These are phyloP conservation scores for Albugo laibachii DNA, from an alignment of 352 stramenopile species.

Conservation along the genomic window DNA sequence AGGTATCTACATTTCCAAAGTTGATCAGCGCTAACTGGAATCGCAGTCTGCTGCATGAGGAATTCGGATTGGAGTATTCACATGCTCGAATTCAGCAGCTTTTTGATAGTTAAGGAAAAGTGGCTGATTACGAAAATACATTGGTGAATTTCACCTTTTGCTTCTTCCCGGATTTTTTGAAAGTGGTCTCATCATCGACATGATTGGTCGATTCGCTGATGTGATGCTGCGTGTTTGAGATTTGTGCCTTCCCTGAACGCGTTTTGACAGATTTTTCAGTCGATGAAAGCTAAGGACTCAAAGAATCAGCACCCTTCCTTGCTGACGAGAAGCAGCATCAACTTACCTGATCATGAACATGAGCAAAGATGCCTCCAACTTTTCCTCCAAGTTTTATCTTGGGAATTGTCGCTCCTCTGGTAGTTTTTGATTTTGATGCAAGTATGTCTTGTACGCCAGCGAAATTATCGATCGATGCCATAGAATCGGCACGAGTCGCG, in stretches of 20 bases:
- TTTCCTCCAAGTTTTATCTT: slow-evolving; percentile 37
- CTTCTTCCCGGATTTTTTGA: slow-evolving; percentile 19
- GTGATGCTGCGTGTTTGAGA: background rate
- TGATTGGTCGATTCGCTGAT: background rate
- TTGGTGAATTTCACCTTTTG: slow-evolving; percentile 71
- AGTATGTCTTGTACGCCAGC: slow-evolving; percentile 60
- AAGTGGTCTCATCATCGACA: background rate
- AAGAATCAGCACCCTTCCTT: too few relatives aligned
- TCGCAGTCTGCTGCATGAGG: too few relatives aligned
- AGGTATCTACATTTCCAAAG: too few relatives aligned
- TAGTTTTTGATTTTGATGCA: slow-evolving; percentile 9
- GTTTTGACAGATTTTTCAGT: background rate
- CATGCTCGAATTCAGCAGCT: background rate
- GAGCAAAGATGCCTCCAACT: slow-evolving; percentile 66
- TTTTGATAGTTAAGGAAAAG: background rate
- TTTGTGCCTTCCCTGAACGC: background rate
- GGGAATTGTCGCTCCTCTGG: background rate
- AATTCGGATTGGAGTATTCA: too few relatives aligned
- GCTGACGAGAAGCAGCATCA: background rate
- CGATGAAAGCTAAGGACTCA: background rate
- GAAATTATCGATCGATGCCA: slow-evolving; percentile 78
- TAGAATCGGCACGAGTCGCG: slow-evolving; percentile 41
- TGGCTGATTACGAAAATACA: slow-evolving; percentile 18
- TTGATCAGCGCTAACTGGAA: too few relatives aligned
- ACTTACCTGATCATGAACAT: slow-evolving; percentile 38